Percentiles rank a stretch among this genome's conserved stretches.
These are phyloP conservation scores for Salisapilia sapeloensis DNA, from an alignment of 352 stramenopile species.

Conservation along the genomic window DNA sequence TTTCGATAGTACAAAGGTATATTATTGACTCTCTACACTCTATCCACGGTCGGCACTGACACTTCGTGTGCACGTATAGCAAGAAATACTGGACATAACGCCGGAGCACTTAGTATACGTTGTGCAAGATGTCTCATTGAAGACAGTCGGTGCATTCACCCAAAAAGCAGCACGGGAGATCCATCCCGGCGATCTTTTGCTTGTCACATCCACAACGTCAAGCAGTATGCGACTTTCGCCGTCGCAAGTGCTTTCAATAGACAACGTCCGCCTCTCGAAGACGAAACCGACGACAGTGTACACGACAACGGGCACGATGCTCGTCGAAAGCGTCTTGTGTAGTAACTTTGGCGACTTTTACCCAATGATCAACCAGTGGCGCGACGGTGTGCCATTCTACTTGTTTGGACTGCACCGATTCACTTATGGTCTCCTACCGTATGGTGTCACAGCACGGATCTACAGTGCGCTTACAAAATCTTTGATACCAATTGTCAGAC, in stretches of 20 bases:
- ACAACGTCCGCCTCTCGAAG: not conserved
- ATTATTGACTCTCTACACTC: slow-evolving; percentile 1
- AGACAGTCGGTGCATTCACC: slow-evolving; percentile 5
- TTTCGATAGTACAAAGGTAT: slow-evolving; percentile 6
- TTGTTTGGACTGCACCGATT: slow-evolving; percentile 32
- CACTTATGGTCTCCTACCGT: slow-evolving; percentile 29
- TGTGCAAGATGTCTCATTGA: not conserved
- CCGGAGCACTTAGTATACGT: slow-evolving; percentile 27
- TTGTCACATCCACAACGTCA: slow-evolving; percentile 7
- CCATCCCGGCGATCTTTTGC: slow-evolving; percentile 21
- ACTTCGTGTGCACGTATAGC: slow-evolving; percentile 2
- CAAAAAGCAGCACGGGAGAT: slow-evolving; percentile 35
- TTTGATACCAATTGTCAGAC: slow-evolving; percentile 28
- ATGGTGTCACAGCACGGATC: slow-evolving; percentile 14
- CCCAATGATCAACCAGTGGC: slow-evolving; percentile 9
- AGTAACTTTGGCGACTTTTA: slow-evolving; percentile 71
- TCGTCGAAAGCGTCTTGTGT: slow-evolving; percentile 50
- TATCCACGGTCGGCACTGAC: slow-evolving; percentile 3
- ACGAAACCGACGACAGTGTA: slow-evolving; percentile 20
- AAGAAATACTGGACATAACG: slow-evolving; percentile 15
- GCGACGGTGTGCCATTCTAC: slow-evolving; percentile 19
- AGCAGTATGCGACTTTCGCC: no score
- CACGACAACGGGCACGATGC: slow-evolving; percentile 40
- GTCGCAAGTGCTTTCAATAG: no score
- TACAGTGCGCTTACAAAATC: no score